Percentiles rank a stretch among this genome's conserved stretches.
phyloP scores from a whole-genome alignment of 2,329 filamentous ascomycete species.

The Fusarium multiceps region DNA sequence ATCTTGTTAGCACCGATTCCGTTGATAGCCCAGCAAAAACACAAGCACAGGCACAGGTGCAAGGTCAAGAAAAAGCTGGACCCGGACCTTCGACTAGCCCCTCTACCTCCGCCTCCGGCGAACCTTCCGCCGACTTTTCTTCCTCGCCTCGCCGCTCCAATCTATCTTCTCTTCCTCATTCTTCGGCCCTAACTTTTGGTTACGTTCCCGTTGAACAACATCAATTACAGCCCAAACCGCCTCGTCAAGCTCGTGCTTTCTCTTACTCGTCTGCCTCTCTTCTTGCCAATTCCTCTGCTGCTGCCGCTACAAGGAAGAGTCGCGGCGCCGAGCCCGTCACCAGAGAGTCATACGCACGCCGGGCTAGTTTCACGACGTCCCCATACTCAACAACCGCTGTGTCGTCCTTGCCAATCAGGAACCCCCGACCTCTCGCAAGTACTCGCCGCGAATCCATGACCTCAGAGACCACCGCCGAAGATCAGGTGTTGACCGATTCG shows the following conservation, averaged over 20 bases:
- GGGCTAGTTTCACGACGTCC: slow-evolving; percentile 69
- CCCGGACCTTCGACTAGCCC: slow-evolving; percentile 37
- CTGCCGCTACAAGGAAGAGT: slow-evolving; percentile 62
- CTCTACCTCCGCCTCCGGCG: slow-evolving; percentile 44
- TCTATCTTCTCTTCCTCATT: slow-evolving; percentile 29
- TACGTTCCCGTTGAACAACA: slow-evolving; percentile 23
- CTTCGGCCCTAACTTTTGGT: slow-evolving; percentile 24
- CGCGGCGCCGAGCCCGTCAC: slow-evolving; percentile 70
- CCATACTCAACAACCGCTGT: slow-evolving; percentile 56
- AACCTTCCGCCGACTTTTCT: slow-evolving; percentile 46
- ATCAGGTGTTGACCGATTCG: slow-evolving; percentile 50
- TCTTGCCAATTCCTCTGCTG: slow-evolving; percentile 60
- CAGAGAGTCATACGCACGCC: slow-evolving; percentile 66
- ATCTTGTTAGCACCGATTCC: slow-evolving; percentile 41
- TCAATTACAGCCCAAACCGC: slow-evolving; percentile 22
- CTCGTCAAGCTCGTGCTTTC: slow-evolving; percentile 36
- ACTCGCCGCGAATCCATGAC: slow-evolving; percentile 57
- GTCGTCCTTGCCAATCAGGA: slow-evolving; percentile 48
- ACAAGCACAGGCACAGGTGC: slow-evolving; percentile 19
- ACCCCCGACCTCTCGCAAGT: slow-evolving; percentile 56
- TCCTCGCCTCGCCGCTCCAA: slow-evolving; percentile 36
- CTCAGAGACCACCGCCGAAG: slow-evolving; percentile 57
- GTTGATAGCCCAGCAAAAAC: slow-evolving; percentile 35
- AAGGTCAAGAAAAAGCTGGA: slow-evolving; percentile 1
- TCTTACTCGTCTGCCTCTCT: slow-evolving; percentile 47